Percentiles rank a stretch among this genome's conserved stretches.
phyloP scores from a whole-genome alignment of 2,329 filamentous ascomycete genomes.

The Fusarium sp. region DNA sequence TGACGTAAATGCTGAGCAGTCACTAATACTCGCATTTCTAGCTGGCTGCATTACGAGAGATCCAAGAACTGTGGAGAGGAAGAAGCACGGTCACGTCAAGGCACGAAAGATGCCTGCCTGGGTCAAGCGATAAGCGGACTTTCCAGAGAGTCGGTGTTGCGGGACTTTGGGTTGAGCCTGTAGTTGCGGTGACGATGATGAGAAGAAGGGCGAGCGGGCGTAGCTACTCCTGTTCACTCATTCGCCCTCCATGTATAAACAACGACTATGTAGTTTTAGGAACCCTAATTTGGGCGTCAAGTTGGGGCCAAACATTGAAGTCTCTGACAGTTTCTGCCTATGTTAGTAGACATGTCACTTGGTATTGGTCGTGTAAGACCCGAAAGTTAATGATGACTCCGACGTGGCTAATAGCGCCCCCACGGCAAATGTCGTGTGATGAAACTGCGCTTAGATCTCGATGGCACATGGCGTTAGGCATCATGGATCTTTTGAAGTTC shows the following conservation, averaged over 20 bases:
- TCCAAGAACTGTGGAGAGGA: constrained; percentile 91
- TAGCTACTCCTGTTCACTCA: constrained; percentile 19
- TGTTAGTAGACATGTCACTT: constrained; percentile 8
- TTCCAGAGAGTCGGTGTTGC: constrained; percentile 20
- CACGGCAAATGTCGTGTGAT: constrained; percentile 1
- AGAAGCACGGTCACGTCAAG: constrained; percentile 96
- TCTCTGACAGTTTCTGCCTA: constrained; percentile 20
- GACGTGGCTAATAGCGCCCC: neutral
- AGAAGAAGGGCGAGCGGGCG: constrained; percentile 33
- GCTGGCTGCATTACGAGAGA: constrained; percentile 94
- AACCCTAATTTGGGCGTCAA: constrained; percentile 31
- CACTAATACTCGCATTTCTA: constrained; percentile 62
- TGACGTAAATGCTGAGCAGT: constrained; percentile 24
- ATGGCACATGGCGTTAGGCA: constrained; percentile 7
- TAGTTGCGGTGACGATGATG: constrained; percentile 31
- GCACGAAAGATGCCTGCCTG: constrained; percentile 97
- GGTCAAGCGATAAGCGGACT: constrained; percentile 78
- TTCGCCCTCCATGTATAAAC: constrained; percentile 43
- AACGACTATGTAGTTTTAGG: constrained; percentile 46
- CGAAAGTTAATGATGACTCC: neutral
- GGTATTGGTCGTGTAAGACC: neutral
- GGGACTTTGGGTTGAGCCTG: constrained; percentile 28
- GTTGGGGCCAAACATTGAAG: constrained; percentile 18
- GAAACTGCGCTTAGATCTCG: constrained; percentile 7
- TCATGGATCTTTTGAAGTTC: constrained; percentile 17